Evolutionary conservation across 202 grass and related monocot genomes (phyloP).

Genomic region (Eragrostis tef): DNA sequence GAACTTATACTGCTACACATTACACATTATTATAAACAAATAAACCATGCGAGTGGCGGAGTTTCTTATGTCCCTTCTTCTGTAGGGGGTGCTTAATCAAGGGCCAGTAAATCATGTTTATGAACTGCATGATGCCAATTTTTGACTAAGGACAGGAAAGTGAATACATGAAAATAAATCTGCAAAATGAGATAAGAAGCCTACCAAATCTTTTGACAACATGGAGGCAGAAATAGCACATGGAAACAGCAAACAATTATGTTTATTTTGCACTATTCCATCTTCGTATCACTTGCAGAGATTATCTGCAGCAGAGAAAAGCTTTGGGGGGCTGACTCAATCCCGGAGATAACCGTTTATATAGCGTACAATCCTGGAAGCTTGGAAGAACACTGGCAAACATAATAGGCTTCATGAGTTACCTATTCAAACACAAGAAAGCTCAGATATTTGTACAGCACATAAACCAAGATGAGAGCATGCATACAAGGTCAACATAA

Average conservation of each 20-base stretch:
- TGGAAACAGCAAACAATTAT: constrained; percentile 21
- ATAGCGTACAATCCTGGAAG: constrained; percentile 18
- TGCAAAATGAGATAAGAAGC: constrained; percentile 26
- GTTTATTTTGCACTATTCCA: neutral
- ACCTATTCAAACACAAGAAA: constrained; percentile 31
- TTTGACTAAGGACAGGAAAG: constrained; percentile 27
- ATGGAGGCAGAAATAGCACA: neutral
- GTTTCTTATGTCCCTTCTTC: constrained; percentile 33
- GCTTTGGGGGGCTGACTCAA: neutral
- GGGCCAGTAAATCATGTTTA: neutral
- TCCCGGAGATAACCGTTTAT: constrained; percentile 28
- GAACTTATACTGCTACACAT: constrained; percentile 12
- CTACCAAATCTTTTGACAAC: constrained; percentile 18
- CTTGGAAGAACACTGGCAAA: constrained; percentile 40
- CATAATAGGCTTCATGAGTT: constrained; percentile 26
- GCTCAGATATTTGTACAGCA: constrained; percentile 16
- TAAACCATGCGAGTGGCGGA: neutral
- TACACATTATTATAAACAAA: neutral
- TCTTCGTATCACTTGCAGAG: constrained; percentile 28
- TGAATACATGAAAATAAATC: constrained; percentile 4
- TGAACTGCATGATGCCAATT: constrained; percentile 40
- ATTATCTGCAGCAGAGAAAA: constrained; percentile 13
- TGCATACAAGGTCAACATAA: constrained; percentile 14
- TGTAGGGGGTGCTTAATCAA: neutral
- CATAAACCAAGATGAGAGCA: constrained; percentile 1